Base-by-base conservation (phyloP, 495 filamentous ascomycete species). In the Penicillium manginii region DNA sequence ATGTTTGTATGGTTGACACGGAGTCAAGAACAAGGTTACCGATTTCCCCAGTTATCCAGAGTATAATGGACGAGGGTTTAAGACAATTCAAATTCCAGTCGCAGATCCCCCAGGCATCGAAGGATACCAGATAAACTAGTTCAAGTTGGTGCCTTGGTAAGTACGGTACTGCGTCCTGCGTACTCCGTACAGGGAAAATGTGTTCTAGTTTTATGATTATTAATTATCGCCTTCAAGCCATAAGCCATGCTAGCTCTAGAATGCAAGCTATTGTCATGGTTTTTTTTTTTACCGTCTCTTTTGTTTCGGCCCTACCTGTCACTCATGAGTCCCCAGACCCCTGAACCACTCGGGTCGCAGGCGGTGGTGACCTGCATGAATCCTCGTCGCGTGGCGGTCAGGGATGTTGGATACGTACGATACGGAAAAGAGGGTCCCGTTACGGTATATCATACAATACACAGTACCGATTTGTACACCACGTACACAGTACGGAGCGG, bases 361-460 rank as follows among this genome's bases (percentile, higher is more conserved):
- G 40, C 40, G 18, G 45, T 22, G 22, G 45, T 47, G 45, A 47
- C 45, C 42, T 65, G 59, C 63, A 65, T 46, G 22, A 59, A 52
- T 53, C 49, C 43, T 31, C 54, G 42, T 70, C 62, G 65, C 69
- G 54, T 67, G 71, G 65, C 65, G 57, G 58, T 64, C 69, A 73
- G 65, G 65, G 71, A 72, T 74, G 49, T 35, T 48, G 45, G 35
- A 57, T 43, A 53, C 52, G 55, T 32, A 17, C 32, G 37, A 47
- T 31, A 54, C 45, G n/a, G 9, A 19, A 39, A 39, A n/a, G 15
- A 39, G 11, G 35, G 17, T 37, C 35, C 35, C 12, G 35, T 37
- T 37, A 37, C 11, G 4, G 11, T 37, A 37, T 11, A 10, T 29
- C 9, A 29, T 29, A 29, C 26, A 37, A n/a, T 37, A 37, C 35